Percentiles rank a stretch among this genome's conserved stretches.
Evolutionary conservation across 148 eudicot genomes (phyloP).

Genomic region (Rhododendron simsii): DNA sequence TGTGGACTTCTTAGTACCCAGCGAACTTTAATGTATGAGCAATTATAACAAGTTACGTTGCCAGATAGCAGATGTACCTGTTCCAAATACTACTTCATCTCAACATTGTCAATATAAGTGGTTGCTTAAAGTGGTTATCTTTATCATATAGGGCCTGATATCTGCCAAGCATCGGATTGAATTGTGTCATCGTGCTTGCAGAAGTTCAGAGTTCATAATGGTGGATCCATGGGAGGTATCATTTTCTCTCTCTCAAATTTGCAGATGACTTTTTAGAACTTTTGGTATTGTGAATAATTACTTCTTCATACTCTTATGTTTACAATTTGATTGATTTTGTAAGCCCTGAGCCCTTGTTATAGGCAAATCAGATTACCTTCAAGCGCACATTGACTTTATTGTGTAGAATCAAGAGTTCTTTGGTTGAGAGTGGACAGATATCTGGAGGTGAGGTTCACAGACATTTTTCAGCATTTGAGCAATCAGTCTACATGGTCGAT

Average conservation of each 20-base stretch:
- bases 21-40: neutral
- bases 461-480: neutral
- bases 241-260: slow-evolving; percentile 10
- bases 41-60: neutral
- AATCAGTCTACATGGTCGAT: neutral
- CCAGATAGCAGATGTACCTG: neutral
- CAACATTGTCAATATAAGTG: neutral
- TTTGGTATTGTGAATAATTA: neutral
- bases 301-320: neutral
- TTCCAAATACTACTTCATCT: neutral
- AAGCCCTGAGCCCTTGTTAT: slow-evolving; percentile 3
- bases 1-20: neutral
- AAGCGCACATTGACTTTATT: slow-evolving; percentile 79
- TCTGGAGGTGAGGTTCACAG: slow-evolving; percentile 47
- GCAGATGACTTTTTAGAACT: neutral
- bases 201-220: slow-evolving; percentile 75
- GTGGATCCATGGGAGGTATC: slow-evolving; percentile 93
- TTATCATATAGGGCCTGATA: slow-evolving; percentile 56
- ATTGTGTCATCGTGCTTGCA: slow-evolving; percentile 79
- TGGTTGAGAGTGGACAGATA: slow-evolving; percentile 33
- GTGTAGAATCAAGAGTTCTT: slow-evolving; percentile 53
- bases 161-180: slow-evolving; percentile 67
- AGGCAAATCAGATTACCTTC: slow-evolving; percentile 69
- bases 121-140: slow-evolving; percentile 1
- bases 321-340: neutral